phyloP scores from a whole-genome alignment of 2,329 filamentous ascomycete species.

The Coniochaeta sp. region DNA sequence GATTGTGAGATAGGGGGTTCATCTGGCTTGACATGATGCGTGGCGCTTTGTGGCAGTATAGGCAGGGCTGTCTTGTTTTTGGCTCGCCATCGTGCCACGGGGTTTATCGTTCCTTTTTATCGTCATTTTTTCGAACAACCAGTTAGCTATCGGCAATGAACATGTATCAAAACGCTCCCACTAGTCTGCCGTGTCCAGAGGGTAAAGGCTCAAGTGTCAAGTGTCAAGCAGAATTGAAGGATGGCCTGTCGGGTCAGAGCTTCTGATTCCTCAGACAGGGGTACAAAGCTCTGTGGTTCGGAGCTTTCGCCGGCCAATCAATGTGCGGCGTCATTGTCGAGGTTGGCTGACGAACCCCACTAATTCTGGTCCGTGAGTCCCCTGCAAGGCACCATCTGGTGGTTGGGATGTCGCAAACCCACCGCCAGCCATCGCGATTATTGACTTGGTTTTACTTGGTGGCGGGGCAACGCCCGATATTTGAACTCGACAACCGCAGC shows the following conservation, averaged over 20 bases:
- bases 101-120: no score
- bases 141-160: background rate
- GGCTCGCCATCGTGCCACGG: no score
- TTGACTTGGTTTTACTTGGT: slow-evolving; percentile 21
- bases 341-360: slow-evolving; percentile 2
- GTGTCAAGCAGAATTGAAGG: no score
- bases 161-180: no score
- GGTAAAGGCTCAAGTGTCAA: background rate
- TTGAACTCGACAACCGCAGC: slow-evolving; percentile 6
- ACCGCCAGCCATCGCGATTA: slow-evolving; percentile 16
- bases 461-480: slow-evolving; percentile 21
- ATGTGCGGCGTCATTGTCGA: background rate
- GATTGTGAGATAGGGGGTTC: no score
- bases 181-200: no score
- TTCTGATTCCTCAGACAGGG: background rate
- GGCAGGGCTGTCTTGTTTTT: no score
- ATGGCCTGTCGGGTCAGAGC: no score
- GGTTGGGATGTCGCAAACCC: slow-evolving; percentile 6
- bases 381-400: background rate
- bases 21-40: no score
- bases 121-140: background rate
- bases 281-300: background rate
- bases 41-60: no score
- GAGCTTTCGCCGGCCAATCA: background rate
- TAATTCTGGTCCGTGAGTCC: background rate